Percentiles rank a stretch among this genome's conserved stretches.
Evolutionary conservation across 257 asterid species (phyloP).

Genomic region (Petunia secreta): DNA sequence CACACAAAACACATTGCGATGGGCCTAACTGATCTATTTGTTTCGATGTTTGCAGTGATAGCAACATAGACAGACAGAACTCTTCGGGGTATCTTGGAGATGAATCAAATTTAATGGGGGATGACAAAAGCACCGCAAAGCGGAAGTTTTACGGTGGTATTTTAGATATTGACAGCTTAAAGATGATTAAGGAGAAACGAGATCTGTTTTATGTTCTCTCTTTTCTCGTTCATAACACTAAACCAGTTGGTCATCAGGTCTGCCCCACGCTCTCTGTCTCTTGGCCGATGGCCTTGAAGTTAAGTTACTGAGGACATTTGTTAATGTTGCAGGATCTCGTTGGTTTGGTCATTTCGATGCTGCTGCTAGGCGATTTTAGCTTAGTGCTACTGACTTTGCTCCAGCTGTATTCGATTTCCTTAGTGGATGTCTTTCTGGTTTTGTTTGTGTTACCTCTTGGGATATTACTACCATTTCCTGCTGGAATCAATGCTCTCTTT

Average conservation of each 20-base stretch:
- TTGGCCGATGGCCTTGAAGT: background rate
- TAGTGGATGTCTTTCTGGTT: conserved; percentile 82
- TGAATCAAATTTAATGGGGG: conserved; percentile 46
- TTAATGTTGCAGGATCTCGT: conserved; percentile 87
- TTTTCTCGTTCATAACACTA: conserved; percentile 82
- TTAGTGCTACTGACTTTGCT: conserved; percentile 93
- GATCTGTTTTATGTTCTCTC: conserved; percentile 74
- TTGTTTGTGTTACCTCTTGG: conserved; percentile 88
- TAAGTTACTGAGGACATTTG: background rate
- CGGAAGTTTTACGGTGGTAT: conserved; percentile 61
- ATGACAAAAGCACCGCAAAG: conserved; percentile 47
- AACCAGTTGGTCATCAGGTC: conserved; percentile 99
- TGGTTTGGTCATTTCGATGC: conserved; percentile 89
- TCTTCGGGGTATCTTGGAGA: conserved; percentile 40
- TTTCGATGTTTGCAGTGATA: conserved; percentile 43
- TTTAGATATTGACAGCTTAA: conserved; percentile 69
- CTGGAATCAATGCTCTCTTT: conserved; percentile 96
- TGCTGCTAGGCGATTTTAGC: conserved; percentile 98
- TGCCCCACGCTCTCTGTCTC: conserved; percentile 4
- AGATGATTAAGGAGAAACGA: conserved; percentile 81
- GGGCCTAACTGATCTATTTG: conserved; percentile 14
- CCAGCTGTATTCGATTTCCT: conserved; percentile 91
- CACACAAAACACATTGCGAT: background rate
- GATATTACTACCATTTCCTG: conserved; percentile 91
- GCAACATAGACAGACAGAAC: conserved; percentile 32